Conservation (phyloP, 257 asterid species). For the Scutellaria barbata region DNA sequence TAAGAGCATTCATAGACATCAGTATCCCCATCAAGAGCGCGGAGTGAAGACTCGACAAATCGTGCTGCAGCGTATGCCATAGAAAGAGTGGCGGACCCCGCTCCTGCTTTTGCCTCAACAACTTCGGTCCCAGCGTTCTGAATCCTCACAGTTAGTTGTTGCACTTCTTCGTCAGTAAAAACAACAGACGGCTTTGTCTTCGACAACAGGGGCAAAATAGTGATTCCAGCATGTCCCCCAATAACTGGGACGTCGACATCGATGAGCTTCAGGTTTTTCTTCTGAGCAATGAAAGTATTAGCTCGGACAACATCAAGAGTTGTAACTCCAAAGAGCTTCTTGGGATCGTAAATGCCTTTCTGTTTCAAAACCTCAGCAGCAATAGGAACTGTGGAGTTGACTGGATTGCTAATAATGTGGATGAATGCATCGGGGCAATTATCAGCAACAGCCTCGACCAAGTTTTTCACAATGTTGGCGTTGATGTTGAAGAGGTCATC, state of each 20-base stretch:
- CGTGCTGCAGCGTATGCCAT: constrained; percentile 94
- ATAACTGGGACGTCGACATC: constrained; percentile 86
- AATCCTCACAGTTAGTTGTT: constrained; percentile 70
- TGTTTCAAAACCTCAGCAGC: constrained; percentile 83
- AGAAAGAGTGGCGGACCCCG: constrained; percentile 93
- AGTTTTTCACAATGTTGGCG: constrained; percentile 71
- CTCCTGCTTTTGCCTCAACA: constrained; percentile 93
- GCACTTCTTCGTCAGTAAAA: constrained; percentile 68
- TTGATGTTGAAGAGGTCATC: constrained; percentile 87
- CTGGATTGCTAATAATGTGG: constrained; percentile 88
- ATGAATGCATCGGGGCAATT: constrained; percentile 83
- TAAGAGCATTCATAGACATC: constrained; percentile 81
- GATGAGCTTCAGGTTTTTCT: constrained; percentile 74
- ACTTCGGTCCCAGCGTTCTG: constrained; percentile 94
- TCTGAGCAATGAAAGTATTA: constrained; percentile 75
- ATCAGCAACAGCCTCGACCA: constrained; percentile 82
- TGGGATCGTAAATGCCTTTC: constrained; percentile 77
- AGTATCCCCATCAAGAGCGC: constrained; percentile 81
- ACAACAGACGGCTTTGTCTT: constrained; percentile 70
- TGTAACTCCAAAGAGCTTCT: constrained; percentile 84
- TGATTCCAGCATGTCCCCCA: constrained; percentile 89
- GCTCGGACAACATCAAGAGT: constrained; percentile 89
- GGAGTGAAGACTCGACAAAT: constrained; percentile 85
- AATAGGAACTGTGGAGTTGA: constrained; percentile 85
- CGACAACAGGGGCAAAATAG: constrained; percentile 75